Evolutionary conservation across 306 rosid species (phyloP).

Genomic region (Cicer bijugum): DNA sequence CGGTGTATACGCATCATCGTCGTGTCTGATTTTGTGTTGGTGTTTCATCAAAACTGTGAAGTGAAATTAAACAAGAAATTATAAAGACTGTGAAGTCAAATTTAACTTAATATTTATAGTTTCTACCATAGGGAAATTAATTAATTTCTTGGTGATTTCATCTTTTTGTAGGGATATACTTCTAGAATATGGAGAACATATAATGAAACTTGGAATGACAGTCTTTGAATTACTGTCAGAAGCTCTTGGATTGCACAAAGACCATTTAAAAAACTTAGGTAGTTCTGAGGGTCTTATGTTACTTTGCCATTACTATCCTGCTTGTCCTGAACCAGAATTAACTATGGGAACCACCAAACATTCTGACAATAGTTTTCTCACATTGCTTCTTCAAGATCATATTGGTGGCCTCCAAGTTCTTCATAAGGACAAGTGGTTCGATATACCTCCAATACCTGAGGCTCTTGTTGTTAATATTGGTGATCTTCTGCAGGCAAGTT

Average conservation of each 20-base stretch:
- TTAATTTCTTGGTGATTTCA: neutral
- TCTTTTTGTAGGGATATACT: slow-evolving; percentile 41
- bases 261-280: slow-evolving; percentile 36
- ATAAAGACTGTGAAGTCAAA: no score
- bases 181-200: slow-evolving; percentile 31
- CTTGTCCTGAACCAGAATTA: slow-evolving; percentile 47
- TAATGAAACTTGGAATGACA: slow-evolving; percentile 31
- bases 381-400: slow-evolving; percentile 47
- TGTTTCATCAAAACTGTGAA: no score
- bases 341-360: slow-evolving; percentile 46
- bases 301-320: slow-evolving; percentile 44
- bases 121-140: neutral
- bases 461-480: slow-evolving; percentile 47
- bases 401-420: slow-evolving; percentile 49
- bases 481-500: slow-evolving; percentile 42
- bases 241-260: slow-evolving; percentile 43
- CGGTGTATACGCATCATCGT: no score
- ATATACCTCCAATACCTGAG: slow-evolving; percentile 18
- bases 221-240: slow-evolving; percentile 47
- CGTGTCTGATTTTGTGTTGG: no score
- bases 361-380: slow-evolving; percentile 40
- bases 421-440: slow-evolving; percentile 37
- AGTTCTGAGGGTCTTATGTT: slow-evolving; percentile 31
- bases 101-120: no score
- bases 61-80: no score